phyloP scores from a whole-genome alignment of 1,284 basidiomycete genomes.

The Apiotrichum veenhuisii region DNA sequence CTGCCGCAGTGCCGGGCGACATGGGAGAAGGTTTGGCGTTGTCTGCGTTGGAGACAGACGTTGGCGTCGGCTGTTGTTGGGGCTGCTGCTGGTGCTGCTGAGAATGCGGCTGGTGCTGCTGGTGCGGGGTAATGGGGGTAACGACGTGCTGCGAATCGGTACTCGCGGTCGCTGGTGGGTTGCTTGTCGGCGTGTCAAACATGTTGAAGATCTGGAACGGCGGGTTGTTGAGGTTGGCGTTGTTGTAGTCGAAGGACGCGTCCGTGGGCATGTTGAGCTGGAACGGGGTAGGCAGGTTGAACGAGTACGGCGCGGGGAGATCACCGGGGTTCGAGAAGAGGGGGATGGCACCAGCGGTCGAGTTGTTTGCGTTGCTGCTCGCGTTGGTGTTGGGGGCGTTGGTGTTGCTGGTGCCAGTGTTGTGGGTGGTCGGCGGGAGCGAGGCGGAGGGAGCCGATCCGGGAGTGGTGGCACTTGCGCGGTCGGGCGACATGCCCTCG shows the following conservation, averaged over 20 bases:
- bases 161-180: background rate
- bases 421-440: constrained; percentile 2
- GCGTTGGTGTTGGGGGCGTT: constrained; percentile 5
- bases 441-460: background rate
- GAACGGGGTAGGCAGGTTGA: constrained; percentile 41
- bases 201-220: constrained; percentile 18
- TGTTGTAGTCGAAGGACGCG: constrained; percentile 22
- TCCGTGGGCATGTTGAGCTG: constrained; percentile 37
- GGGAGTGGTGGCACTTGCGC: constrained; percentile 16
- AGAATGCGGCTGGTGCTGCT: constrained; percentile 8
- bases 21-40: constrained; percentile 16
- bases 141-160: background rate
- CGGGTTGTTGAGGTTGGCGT: constrained; percentile 3
- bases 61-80: constrained; percentile 4
- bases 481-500: constrained; percentile 22
- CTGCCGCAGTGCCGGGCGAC: constrained; percentile 8
- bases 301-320: constrained; percentile 34
- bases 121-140: background rate
- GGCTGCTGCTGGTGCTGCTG: too few relatives aligned
- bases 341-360: constrained; percentile 7
- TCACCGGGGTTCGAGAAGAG: constrained; percentile 21
- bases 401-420: background rate
- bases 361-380: background rate
- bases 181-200: constrained; percentile 8
- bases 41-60: background rate